Conservation (phyloP, 2,329 filamentous ascomycete species). For the Sarocladium strictum region DNA sequence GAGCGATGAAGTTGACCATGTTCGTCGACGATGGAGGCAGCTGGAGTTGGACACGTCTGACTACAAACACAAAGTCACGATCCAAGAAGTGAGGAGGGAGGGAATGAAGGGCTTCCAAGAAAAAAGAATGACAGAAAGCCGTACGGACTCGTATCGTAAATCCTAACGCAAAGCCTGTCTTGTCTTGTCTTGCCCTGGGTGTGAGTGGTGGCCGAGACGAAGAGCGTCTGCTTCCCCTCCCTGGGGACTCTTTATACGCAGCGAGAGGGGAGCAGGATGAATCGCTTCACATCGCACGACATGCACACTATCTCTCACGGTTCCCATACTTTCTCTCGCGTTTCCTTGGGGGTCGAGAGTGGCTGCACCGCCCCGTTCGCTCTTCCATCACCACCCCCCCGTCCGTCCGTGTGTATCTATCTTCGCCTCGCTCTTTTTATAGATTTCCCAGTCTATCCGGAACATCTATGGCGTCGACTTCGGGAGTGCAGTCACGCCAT, state of each 20-base stretch:
- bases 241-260: conserved; percentile 18
- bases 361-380: conserved; percentile 2
- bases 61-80: neutral
- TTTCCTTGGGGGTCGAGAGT: neutral
- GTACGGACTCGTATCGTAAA: neutral
- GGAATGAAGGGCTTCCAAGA: neutral
- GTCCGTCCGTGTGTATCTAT: too few species aligned
- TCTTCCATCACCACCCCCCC: neutral
- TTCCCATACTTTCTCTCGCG: neutral
- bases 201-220: neutral
- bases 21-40: conserved; percentile 4
- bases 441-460: too few species aligned
- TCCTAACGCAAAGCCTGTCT: conserved; percentile 12
- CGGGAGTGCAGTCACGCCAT: too few species aligned
- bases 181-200: too few species aligned
- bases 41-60: neutral
- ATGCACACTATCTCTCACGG: neutral
- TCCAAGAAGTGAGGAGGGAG: neutral
- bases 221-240: conserved; percentile 12
- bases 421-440: too few species aligned
- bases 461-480: too few species aligned
- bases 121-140: conserved; percentile 20
- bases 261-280: neutral
- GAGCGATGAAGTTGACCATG: conserved; percentile 19
- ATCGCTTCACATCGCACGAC: conserved; percentile 5